A percentile compares a stretch with the other conserved stretches of the same genome.
phyloP scores from a whole-genome alignment of 169 alveolate species.

The Plasmodium gonderi region DNA sequence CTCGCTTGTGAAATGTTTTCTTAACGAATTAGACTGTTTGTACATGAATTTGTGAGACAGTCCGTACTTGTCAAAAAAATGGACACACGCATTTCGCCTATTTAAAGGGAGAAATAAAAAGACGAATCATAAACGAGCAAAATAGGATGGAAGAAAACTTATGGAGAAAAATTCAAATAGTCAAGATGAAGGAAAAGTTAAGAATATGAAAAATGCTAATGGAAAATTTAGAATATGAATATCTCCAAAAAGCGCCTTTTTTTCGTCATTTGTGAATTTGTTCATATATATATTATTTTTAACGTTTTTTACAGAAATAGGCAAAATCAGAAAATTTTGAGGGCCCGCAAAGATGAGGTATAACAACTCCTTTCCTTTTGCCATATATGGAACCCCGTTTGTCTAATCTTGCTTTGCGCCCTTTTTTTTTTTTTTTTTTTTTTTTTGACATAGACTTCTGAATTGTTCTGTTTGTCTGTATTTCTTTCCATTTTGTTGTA shows the following conservation, averaged over 20 bases:
- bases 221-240: not conserved
- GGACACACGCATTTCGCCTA: not conserved
- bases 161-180: slow-evolving; percentile 52
- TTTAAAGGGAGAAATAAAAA: slow-evolving; percentile 55
- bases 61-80: not conserved
- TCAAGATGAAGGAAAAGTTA: slow-evolving; percentile 54
- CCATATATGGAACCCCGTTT: not conserved
- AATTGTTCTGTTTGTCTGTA: not conserved
- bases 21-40: not conserved
- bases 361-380: not conserved
- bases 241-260: not conserved
- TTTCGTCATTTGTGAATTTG: not conserved
- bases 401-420: not conserved
- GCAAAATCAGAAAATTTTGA: slow-evolving; percentile 10
- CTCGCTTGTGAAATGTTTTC: not conserved
- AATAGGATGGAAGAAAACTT: slow-evolving; percentile 50
- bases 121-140: slow-evolving; percentile 52
- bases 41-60: too few species aligned
- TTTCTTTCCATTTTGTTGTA: not conserved
- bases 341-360: slow-evolving; percentile 28
- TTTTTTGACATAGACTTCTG: not conserved
- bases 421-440: not conserved
- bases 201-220: not conserved
- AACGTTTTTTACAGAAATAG: slow-evolving; percentile 23
- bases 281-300: not conserved